Percentiles rank a stretch among this genome's conserved stretches.
Conservation (phyloP, 1,284 basidiomycete species). For the Ganoderma multipileum region DNA sequence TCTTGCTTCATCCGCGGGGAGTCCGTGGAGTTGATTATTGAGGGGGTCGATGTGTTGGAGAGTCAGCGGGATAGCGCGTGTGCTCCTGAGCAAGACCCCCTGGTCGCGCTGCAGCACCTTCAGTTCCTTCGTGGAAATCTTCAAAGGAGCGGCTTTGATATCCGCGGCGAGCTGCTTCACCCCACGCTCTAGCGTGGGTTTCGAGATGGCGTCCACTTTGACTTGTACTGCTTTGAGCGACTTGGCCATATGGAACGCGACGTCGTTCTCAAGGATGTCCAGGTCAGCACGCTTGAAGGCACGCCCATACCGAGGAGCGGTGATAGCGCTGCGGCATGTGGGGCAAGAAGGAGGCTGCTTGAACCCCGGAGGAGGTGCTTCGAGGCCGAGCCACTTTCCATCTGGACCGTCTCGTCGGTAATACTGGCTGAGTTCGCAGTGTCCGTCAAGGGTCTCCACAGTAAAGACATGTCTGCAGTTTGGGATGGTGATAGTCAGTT, state of each 20-base stretch:
- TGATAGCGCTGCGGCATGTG: conserved; percentile 58
- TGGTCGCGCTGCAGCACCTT: conserved; percentile 16
- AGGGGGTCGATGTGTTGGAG: conserved; percentile 29
- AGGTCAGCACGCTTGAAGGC: conserved; percentile 65
- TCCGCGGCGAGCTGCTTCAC: conserved; percentile 10
- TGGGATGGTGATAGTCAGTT: conserved; percentile 64
- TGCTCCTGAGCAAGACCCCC: conserved; percentile 22
- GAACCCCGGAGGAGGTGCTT: conserved; percentile 49
- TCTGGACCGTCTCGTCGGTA: conserved; percentile 49
- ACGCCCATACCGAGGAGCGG: conserved; percentile 62
- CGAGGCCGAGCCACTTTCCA: conserved; percentile 49
- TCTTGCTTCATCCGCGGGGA: conserved; percentile 39
- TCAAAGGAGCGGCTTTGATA: not conserved
- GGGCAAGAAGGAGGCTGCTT: conserved; percentile 60
- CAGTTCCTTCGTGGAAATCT: conserved; percentile 27
- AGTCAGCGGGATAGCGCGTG: conserved; percentile 29
- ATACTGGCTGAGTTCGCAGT: conserved; percentile 58
- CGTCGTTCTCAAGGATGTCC: conserved; percentile 69
- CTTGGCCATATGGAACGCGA: conserved; percentile 57
- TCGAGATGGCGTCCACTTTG: conserved; percentile 32
- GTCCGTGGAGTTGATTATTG: conserved; percentile 36
- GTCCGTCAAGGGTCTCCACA: conserved; percentile 73
- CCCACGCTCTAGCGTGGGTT: conserved; percentile 4
- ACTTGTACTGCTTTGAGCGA: conserved; percentile 43
- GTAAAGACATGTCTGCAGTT: conserved; percentile 74